These are phyloP conservation scores for Cyclotella distinguenda DNA, from an alignment of 108 stramenopile genomes.

Conservation along the genomic window DNA sequence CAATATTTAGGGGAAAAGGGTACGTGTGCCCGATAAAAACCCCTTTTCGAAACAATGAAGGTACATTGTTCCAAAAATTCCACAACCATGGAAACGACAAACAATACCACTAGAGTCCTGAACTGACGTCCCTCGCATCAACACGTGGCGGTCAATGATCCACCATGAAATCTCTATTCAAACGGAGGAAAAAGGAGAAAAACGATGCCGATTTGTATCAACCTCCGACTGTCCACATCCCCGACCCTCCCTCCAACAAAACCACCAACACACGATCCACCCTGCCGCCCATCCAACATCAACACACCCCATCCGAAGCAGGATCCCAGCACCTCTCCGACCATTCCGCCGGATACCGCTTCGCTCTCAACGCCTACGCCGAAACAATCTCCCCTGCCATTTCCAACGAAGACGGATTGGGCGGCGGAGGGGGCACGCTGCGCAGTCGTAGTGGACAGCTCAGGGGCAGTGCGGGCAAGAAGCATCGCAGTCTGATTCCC, in stretches of 20 bases:
- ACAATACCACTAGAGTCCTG: background rate
- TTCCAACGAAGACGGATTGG: conserved; percentile 35
- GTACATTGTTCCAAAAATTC: too few species aligned
- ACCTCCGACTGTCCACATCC: conserved; percentile 12
- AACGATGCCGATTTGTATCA: conserved; percentile 22
- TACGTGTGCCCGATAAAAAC: too few species aligned
- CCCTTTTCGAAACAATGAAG: too few species aligned
- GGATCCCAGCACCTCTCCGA: background rate
- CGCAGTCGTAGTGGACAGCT: conserved; percentile 11
- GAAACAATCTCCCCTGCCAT: conserved; percentile 23
- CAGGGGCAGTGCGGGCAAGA: conserved; percentile 5
- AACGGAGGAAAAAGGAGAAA: conserved; percentile 35
- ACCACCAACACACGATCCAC: conserved; percentile 7
- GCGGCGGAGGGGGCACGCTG: conserved; percentile 23
- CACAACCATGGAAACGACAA: too few species aligned
- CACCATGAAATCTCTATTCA: conserved; percentile 5
- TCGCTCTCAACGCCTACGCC: conserved; percentile 35
- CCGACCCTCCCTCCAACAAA: background rate
- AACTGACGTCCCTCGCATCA: background rate
- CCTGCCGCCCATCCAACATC: background rate
- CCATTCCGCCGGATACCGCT: conserved; percentile 32
- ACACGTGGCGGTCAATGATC: too few species aligned
- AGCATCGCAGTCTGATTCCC: conserved; percentile 14
- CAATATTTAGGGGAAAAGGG: too few species aligned
- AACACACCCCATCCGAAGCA: background rate